A percentile compares a stretch with the other conserved stretches of the same genome.
phyloP scores from a whole-genome alignment of 78 protist genomes.

The Dictyostelium purpureum region DNA sequence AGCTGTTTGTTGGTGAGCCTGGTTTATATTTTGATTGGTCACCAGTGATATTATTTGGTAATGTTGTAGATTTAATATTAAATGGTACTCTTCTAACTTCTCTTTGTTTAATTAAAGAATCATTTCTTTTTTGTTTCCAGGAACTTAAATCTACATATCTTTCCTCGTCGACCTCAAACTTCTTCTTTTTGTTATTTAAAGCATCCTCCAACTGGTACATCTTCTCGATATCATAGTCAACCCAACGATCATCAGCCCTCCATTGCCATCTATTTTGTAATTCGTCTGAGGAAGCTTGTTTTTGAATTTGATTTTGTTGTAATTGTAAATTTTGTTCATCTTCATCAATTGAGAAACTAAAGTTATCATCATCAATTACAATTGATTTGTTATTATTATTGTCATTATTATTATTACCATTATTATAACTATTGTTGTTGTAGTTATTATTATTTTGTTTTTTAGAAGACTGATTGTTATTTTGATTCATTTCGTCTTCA shows the following conservation, averaged over 20 bases:
- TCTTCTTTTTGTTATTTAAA: neutral
- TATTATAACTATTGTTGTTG: neutral
- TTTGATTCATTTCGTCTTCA: neutral
- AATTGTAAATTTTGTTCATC: neutral
- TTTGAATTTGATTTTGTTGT: neutral
- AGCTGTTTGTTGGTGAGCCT: neutral
- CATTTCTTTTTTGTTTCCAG: conserved; percentile 17
- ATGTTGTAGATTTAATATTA: neutral
- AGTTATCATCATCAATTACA: neutral
- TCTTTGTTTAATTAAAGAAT: conserved; percentile 14
- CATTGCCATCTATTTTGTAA: conserved; percentile 18
- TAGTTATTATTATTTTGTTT: neutral
- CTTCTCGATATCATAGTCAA: neutral
- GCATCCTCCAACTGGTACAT: conserved; percentile 24
- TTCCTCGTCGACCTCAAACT: neutral
- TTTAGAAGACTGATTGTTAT: neutral
- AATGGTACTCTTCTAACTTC: conserved; percentile 7
- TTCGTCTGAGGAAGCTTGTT: neutral
- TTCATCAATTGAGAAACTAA: neutral
- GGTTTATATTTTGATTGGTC: conserved; percentile 8
- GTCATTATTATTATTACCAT: neutral
- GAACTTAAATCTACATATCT: conserved; percentile 1
- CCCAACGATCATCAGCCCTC: neutral
- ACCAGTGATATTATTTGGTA: neutral
- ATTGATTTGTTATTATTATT: neutral